Percentiles rank a stretch among this genome's conserved stretches.
Evolutionary conservation across 495 filamentous ascomycete species (phyloP).

Genomic region (Penicillium alfredii): DNA sequence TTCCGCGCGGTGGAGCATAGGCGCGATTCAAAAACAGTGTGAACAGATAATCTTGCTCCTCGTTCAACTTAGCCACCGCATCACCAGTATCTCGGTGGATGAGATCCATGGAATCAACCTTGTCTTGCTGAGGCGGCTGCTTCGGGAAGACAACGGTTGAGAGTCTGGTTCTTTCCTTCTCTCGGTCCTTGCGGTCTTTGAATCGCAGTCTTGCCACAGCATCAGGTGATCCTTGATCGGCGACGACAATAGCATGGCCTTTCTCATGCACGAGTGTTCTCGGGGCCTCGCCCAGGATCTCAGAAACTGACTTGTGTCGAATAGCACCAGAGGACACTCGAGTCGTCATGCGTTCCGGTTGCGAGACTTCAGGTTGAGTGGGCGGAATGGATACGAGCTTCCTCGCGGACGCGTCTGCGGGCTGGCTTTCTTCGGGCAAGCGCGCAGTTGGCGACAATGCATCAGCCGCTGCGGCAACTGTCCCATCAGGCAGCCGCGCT

Average conservation of each 20-base stretch:
- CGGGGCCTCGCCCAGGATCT: conserved; percentile 61
- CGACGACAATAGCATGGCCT: conserved; percentile 16
- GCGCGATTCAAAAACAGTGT: conserved; percentile 69
- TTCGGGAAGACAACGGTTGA: conserved; percentile 80
- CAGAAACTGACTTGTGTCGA: conserved; percentile 66
- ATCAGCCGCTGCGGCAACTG: conserved; percentile 8
- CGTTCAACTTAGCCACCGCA: conserved; percentile 42
- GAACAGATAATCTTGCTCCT: conserved; percentile 71
- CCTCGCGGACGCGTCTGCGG: conserved; percentile 11
- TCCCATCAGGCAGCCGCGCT: conserved; percentile 8
- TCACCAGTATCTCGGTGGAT: conserved; percentile 41
- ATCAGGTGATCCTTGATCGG: conserved; percentile 36
- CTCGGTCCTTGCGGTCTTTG: conserved; percentile 50
- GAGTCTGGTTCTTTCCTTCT: conserved; percentile 57
- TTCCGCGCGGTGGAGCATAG: conserved; percentile 52
- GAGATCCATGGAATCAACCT: conserved; percentile 31
- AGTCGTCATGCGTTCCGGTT: conserved; percentile 55
- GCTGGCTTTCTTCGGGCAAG: conserved; percentile 3
- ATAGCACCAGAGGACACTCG: conserved; percentile 61
- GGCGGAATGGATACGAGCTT: conserved; percentile 15
- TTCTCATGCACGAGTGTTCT: conserved; percentile 36
- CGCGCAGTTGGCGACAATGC: conserved; percentile 13
- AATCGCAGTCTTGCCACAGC: conserved; percentile 47
- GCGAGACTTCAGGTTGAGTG: conserved; percentile 21
- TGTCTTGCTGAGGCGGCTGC: conserved; percentile 41